A percentile compares a stretch with the other conserved stretches of the same genome.
phyloP scores from a whole-genome alignment of 2,329 filamentous ascomycete species.

The Claviceps maximensis region DNA sequence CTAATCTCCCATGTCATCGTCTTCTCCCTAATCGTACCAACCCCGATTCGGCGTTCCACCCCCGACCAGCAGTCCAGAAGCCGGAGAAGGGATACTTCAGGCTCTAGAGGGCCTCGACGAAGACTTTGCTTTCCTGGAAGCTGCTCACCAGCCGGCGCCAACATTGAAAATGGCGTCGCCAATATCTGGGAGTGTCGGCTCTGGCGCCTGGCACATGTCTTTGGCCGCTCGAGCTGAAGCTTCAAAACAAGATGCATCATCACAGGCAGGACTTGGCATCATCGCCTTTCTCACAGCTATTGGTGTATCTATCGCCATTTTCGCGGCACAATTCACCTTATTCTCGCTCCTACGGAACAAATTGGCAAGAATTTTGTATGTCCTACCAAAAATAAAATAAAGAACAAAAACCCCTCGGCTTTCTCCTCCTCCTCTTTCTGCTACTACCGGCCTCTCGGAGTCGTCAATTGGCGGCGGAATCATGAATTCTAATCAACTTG shows the following conservation, averaged over 20 bases:
- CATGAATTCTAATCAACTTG: background rate
- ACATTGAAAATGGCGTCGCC: constrained; percentile 1
- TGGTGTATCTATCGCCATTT: constrained; percentile 47
- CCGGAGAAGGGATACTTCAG: background rate
- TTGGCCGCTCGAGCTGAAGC: constrained; percentile 1
- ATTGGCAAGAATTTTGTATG: constrained; percentile 70
- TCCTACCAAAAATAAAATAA: background rate
- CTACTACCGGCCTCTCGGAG: constrained; percentile 5
- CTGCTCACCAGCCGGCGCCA: background rate
- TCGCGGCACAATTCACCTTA: constrained; percentile 49
- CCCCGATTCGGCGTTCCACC: background rate
- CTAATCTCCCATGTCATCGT: background rate
- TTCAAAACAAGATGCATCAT: constrained; percentile 17
- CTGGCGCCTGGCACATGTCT: background rate
- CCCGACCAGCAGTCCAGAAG: background rate
- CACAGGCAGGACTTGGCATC: constrained; percentile 30
- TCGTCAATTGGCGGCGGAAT: background rate
- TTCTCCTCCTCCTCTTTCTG: no score
- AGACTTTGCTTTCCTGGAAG: background rate
- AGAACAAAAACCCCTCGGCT: no score
- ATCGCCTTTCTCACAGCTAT: constrained; percentile 49
- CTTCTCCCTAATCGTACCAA: background rate
- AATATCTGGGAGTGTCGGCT: background rate
- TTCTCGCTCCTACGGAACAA: constrained; percentile 70
- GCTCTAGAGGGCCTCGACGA: no score